Base-by-base conservation (phyloP, 2,329 filamentous ascomycete species). In the Trichoderma atroviride region DNA sequence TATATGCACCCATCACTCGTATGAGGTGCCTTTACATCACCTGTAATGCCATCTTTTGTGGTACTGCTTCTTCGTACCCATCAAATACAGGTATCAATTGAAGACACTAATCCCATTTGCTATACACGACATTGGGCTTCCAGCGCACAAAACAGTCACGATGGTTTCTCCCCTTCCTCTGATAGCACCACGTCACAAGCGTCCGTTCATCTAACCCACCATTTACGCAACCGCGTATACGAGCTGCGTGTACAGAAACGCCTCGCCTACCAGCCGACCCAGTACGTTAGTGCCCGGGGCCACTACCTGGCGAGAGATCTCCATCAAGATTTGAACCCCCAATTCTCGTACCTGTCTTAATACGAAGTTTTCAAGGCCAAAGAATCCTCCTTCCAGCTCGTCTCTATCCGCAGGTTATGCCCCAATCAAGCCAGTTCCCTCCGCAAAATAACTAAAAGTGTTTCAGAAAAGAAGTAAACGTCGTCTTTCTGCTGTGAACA, bases 191-290 rank as follows among this genome's bases (percentile, higher is more conserved):
- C 61, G 33, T 64, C 47, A 29, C 60, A 55, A 62, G 31, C 47
- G 52, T n/a, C 35, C 7, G 6, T 50, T 40, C 16, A 31, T 24
- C 40, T 14, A 27, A n/a, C 40, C n/a, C 37, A 22, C 11, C 22
- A 19, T 1, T 24, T 35, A n/a, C 33, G 61, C 61, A 64, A 40
- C 52, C 47, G 47, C 61, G 61, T 50, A 63, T 64, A 64, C 61
- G 61, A 64, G 47, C 22, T 14, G 4, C 33, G 33, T 24, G 27
- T n/a, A n/a, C 22, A 24, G 3, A 13, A 33, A 13, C 22, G 13
- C 19, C 14, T 33, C 33, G 33, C 16, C 31, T 55, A 24, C 4
- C 11, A 10, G 31, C 37, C 53, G 5, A 22, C 60, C 50, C 27
- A 16, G 31, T 37, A 16, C 35, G 7, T 37, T 40, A 40, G 31